Evolutionary conservation across 1,284 basidiomycete species (phyloP), one percentile per base, ranked within the genome.

Genomic region (Apiotrichum domesticum): DNA sequence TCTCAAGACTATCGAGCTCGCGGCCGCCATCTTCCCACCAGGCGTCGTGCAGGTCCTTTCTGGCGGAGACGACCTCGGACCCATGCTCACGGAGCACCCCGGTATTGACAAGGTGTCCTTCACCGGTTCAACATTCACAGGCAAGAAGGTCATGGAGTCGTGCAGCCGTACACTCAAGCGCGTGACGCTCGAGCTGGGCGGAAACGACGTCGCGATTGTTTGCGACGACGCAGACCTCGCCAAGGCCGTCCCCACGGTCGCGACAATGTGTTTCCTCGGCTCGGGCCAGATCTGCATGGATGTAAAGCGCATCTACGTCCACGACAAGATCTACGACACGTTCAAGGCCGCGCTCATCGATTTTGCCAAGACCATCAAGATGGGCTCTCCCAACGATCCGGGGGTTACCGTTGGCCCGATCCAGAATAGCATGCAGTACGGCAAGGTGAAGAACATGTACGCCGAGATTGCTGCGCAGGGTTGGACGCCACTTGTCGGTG

Each of bases 171-270:
- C 92, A 0, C 75, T 98, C 64, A 98, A 98, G 79, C 98, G 97
- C 70, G 80, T 92, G 32, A 90, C 89, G 0, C 78, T 93, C 51
- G 91, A 94, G 65, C 69, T 79, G 35, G 73, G 73, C 21, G 73
- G 71, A 15, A 74, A 74, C 51, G 71, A 71, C 35, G 70, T 67
- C 7, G 55, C 72, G 13, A 74, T 74, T 54, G 90, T 99, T 6
- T 98, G 98, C 73, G 89, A 93, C 59, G 95, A 98, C 68, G 94
- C 93, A 0, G 87, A 98, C 71, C 82, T 99, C 51, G 88, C 93
- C 59, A 85, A 87, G 55, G 94, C 96, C 21, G 89, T 98, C 21
- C 85, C 87, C 63, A 87, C 90, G 81, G 89, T 89, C 9, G 82
- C 95, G 61, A 69, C 83, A 1, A 88, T 84, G 82, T 98, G 98